Base-by-base conservation (phyloP, 1,139 yeast genomes). In the Pichia sp. region DNA sequence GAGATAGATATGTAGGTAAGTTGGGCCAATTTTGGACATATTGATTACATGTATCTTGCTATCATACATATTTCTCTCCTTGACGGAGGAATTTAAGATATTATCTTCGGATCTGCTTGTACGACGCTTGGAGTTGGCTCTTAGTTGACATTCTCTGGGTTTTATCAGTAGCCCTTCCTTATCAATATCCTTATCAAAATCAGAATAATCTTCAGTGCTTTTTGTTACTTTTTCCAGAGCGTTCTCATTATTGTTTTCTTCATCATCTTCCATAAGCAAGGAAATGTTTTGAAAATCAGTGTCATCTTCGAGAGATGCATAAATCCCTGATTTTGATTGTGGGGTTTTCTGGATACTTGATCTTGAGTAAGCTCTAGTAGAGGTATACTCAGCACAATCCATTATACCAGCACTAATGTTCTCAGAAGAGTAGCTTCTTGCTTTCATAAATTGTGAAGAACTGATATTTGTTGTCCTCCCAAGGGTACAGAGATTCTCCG, bases 11-110 rank as follows among this genome's bases (percentile, higher is more conserved):
- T 31, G 20, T 13, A 37, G 15, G 16, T 39, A 39, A 6, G 33
- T 25, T 13, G 42, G 37, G 9, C 42, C 42, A 22, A 30, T 15
- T 12, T 22, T 33, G 7, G 33, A 15, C 30, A 39, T 16, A 18
- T 33, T 30, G 6, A 25, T 24, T 3, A 33, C 33, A 12, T 39
- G 37, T 3, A 22, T 5, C 10, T 13, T 18, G 21, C 32, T 35
- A 19, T 32, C 21, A 6, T 20, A 6, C 12, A 25, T 14, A 14
- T 25, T 12, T 3, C 18, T 18, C 2, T 15, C 17, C 11, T 2
- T n/a, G 23, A 7, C 8, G 11, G 14, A 7, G 14, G 8, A 1
- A 14, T 6, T 9, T n/a, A 20, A 18, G 4, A 30, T 9, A 9
- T 30, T 30, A 30, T 24, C 23, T 11, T 30, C 33, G 14, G 33